These are phyloP conservation scores for Dryas octopetala DNA, from an alignment of 306 rosid genomes.

Conservation along the genomic window DNA sequence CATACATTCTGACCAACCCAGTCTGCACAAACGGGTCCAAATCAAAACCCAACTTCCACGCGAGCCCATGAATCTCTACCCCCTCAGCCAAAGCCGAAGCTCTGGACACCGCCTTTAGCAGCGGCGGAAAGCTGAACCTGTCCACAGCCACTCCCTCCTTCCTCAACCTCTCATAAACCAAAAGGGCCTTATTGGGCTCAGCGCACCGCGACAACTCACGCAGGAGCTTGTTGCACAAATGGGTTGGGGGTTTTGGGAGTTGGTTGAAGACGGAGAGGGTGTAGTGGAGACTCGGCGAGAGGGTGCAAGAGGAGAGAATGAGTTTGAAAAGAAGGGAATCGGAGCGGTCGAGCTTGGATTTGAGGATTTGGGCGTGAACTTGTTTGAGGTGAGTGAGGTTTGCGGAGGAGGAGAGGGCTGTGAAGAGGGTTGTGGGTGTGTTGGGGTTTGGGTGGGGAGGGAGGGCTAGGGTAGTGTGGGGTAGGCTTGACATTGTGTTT, in stretches of 20 bases:
- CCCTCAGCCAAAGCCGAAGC: slow-evolving; percentile 47
- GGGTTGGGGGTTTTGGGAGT: slow-evolving; percentile 47
- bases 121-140: slow-evolving; percentile 71
- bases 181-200: slow-evolving; percentile 48
- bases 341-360: slow-evolving; percentile 33
- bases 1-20: slow-evolving; percentile 64
- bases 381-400: slow-evolving; percentile 53
- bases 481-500: slow-evolving; percentile 37
- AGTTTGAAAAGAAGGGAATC: slow-evolving; percentile 48
- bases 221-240: slow-evolving; percentile 57
- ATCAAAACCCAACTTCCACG: slow-evolving; percentile 59
- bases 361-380: slow-evolving; percentile 72
- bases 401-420: slow-evolving; percentile 48
- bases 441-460: slow-evolving; percentile 27
- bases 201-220: slow-evolving; percentile 60
- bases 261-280: slow-evolving; percentile 64
- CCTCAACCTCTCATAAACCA: slow-evolving; percentile 56
- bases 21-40: slow-evolving; percentile 76
- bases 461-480: slow-evolving; percentile 21
- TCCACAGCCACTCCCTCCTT: slow-evolving; percentile 41
- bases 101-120: slow-evolving; percentile 61
- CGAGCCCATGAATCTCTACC: slow-evolving; percentile 71
- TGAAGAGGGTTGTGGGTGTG: slow-evolving; percentile 26
- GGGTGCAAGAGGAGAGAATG: slow-evolving; percentile 38
- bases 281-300: slow-evolving; percentile 52